Evolutionary conservation across 179 eudicot species (phyloP).

Genomic region (Amaranthus tricolor): DNA sequence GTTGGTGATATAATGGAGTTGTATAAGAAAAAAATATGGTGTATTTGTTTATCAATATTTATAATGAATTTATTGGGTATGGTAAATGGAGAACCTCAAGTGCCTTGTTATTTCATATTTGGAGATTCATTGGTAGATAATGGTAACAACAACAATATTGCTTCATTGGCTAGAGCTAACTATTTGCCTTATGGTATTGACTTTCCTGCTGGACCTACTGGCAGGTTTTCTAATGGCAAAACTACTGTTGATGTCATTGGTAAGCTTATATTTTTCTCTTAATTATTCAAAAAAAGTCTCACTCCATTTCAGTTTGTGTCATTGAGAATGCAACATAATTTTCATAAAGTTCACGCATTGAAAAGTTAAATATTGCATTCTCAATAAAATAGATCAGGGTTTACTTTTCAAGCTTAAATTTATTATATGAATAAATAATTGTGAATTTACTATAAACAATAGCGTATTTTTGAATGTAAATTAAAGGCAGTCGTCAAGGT

Average conservation of each 20-base stretch:
- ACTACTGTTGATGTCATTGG: constrained; percentile 70
- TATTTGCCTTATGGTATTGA: constrained; percentile 81
- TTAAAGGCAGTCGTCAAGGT: too few relatives aligned
- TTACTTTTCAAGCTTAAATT: too few relatives aligned
- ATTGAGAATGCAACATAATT: neutral
- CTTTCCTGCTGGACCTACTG: constrained; percentile 69
- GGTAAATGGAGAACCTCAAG: constrained; percentile 47
- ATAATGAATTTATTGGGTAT: constrained; percentile 8
- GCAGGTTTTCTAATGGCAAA: constrained; percentile 72
- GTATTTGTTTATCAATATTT: constrained; percentile 15
- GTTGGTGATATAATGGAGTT: constrained; percentile 17
- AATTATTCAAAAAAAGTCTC: too few relatives aligned
- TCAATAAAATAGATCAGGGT: too few relatives aligned
- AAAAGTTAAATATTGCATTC: too few relatives aligned
- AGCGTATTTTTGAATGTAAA: too few relatives aligned
- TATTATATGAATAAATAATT: too few relatives aligned
- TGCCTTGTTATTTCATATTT: constrained; percentile 75
- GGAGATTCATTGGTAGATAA: constrained; percentile 88
- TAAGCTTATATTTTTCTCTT: constrained; percentile 18
- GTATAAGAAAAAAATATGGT: constrained; percentile 6
- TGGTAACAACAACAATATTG: constrained; percentile 73
- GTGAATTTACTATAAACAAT: too few relatives aligned
- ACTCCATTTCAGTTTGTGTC: neutral
- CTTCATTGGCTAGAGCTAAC: constrained; percentile 69
- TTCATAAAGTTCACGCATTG: neutral